Evolutionary conservation across 2,329 filamentous ascomycete genomes (phyloP), one percentile per base, ranked within the genome.

Genomic region (Eurotiales sp.): DNA sequence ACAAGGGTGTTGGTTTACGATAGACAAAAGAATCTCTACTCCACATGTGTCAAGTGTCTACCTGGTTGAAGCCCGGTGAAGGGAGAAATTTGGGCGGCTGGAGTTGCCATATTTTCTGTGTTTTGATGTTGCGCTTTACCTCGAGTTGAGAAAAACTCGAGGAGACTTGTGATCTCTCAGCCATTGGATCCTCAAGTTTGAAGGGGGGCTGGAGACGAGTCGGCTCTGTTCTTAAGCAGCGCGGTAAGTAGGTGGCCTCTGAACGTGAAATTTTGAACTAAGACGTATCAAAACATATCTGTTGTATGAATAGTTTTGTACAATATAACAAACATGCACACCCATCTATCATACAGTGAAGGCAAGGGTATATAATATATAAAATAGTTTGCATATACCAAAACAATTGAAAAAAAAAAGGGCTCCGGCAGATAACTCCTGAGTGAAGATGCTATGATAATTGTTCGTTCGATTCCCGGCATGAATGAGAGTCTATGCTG

Each of bases 211-310:
- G 75, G 62, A 76, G 75, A 79, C 69, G 72, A 64, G 67, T 61
- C 53, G 64, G 61, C 70, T 77, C 76, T 78, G 77, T 79, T 77
- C 77, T 57, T 36, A 59, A 64, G 70, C 71, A 72, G 76, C 76
- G 76, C 75, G 62, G 66, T 12, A 30, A 32, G 25, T 44, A 25
- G 17, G n/a, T 22, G 29, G 8, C 39, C n/a, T n/a, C n/a, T n/a
- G n/a, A n/a, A 40, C 43, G 41, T 27, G 27, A 37, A 37, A 11
- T 5, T 36, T 27, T 30, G 21, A 46, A 40, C 17, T 12, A 39
- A 46, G 52, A 40, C 48, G 40, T 41, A 54, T 30, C 23, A 42
- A 22, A 47, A 27, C 47, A 52, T 17, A 34, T 36, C 7, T 27
- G 19, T 25, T n/a, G 15, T 44, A 19, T 50, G 25, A 22, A 30